These are phyloP conservation scores for Moricandia moricandioides DNA, from an alignment of 345 rosid species.

Conservation along the genomic window DNA sequence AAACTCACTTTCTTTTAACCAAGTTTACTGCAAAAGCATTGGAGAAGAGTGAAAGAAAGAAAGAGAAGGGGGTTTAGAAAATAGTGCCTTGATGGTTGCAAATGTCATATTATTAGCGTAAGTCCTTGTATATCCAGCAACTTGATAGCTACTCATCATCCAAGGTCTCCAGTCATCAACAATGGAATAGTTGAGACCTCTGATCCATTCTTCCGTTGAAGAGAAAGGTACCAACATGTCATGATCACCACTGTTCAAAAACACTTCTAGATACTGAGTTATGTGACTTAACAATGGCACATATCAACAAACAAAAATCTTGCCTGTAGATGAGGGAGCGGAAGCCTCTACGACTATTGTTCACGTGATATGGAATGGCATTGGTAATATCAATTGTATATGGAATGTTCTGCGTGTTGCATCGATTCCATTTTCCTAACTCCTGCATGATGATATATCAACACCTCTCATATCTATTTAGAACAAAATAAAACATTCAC, in stretches of 20 bases:
- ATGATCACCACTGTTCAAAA: conserved; percentile 61
- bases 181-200: conserved; percentile 48
- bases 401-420: conserved; percentile 27
- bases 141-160: conserved; percentile 44
- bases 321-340: conserved; percentile 37
- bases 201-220: conserved; percentile 67
- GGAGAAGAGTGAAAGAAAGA: not conserved
- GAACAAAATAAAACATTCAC: too few relatives aligned
- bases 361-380: conserved; percentile 14
- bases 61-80: not conserved
- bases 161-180: conserved; percentile 64
- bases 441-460: conserved; percentile 12
- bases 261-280: conserved; percentile 1
- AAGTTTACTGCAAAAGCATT: not conserved
- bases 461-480: not conserved
- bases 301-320: not conserved
- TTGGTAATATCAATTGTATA: not conserved
- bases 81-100: conserved; percentile 62
- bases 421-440: conserved; percentile 29
- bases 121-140: conserved; percentile 55
- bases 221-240: conserved; percentile 48
- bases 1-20: not conserved
- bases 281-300: not conserved
- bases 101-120: conserved; percentile 64
- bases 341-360: conserved; percentile 31